Base-by-base conservation (phyloP, 1,139 yeast species). In the Lizanozyma gosingica region DNA sequence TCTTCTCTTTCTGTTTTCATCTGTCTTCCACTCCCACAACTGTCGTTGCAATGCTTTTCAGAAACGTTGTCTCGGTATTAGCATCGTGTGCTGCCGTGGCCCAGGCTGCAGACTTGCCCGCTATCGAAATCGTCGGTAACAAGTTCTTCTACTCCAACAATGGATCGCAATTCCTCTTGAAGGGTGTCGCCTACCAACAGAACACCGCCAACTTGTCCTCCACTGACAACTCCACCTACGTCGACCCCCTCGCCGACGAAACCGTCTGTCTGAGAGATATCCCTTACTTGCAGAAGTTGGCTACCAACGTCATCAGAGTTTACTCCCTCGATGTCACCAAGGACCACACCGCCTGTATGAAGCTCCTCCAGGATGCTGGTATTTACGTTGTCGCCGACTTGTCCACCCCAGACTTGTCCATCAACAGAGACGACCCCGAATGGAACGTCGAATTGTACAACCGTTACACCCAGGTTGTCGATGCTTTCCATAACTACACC, bases 341-440 rank as follows among this genome's bases (percentile, higher is more conserved):
- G 43, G 79, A 87, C 61, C 97, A 88, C 59, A 88, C 83, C 54
- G 82, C 77, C 51, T 90, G 97, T 68, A 86, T 90, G 94, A 70
- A 86, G 35, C 73, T 83, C 47, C 77, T 87, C 53, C 80, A 83
- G 51, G 81, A 84, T 42, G 96, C 95, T 6, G 96, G 97, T 41
- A 87, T 90, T 50, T 88, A 88, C 54, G 77, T 88, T 18, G 64
- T 90, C 44, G 76, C 94, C 40, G 97, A 90, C 59, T 94, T 90
- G 49, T 86, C 90, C 54, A 78, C 87, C 46, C 95, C 96, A 33
- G 79, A 79, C 32, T 73, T 74, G 47, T 76, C 90, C 40, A 68
- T 90, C 49, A 78, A 85, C 62, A 78, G 97, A 63, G 71, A 78
- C 43, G 76, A 76, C 47, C 96, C 97, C 35, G 65, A 65, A 48